Evolutionary conservation across 176 grass and related monocot species (phyloP), one percentile per base, ranked within the genome.

Genomic region (Bothriochloa decipiens): DNA sequence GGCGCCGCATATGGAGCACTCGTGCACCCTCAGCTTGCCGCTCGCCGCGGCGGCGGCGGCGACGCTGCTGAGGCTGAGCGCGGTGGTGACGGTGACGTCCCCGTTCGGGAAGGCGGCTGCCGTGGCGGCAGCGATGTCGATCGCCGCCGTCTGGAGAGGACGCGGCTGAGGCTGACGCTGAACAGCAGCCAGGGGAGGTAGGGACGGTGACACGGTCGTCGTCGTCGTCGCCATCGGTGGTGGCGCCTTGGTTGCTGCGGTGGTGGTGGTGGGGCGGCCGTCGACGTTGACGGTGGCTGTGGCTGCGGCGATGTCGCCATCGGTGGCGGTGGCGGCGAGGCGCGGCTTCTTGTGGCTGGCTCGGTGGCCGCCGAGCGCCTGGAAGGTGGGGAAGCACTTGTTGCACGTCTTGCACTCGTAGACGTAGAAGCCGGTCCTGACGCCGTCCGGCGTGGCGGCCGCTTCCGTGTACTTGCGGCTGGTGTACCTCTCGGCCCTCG

Each of bases 331-430:
- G 25, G 11, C 61, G 64, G 50, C 53, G 41, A 87, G 26, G 40
- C 90, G 94, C 3, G 91, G 91, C 71, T 96, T 98, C 77, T 96
- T 98, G 87, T 98, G 96, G 89, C 93, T 98, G 33, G 96, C 89
- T 15, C 91, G 93, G 83, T 98, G 96, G 35, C 96, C 96, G 52
- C 96, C 96, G 75, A 95, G 96, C 4, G 96, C 96, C 27, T 97
- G 95, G 89, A 97, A 97, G 70, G 90, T 88, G 60, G 83, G 78
- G 86, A 95, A 97, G 71, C 90, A 84, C 70, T 94, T 97, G 75
- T 86, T 89, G 81, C 95, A 97, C 26, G 88, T 97, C 84, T 88
- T 94, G 86, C 95, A 97, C 58, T 86, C 77, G 70, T 88, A 94
- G 10, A 86, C 85, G 61, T 82, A 85, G 73, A 75, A 79, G 8